Evolutionary conservation across 192 early-diverging fungal species (phyloP), one percentile per base, ranked within the genome.

Genomic region (Coemansia sp.): DNA sequence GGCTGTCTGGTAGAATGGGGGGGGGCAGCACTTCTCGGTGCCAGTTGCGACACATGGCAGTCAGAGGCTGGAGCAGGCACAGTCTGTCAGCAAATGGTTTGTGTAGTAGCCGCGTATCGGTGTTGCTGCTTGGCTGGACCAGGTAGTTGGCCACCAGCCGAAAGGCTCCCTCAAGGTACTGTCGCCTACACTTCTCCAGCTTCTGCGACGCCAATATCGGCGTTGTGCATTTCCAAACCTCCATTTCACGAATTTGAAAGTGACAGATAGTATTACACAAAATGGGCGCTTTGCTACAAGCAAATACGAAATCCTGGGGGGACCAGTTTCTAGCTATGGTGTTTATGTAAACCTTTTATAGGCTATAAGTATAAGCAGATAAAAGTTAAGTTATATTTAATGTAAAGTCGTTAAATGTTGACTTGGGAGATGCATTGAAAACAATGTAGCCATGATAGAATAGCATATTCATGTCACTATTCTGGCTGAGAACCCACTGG

Each of bases 41-140:
- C 77, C 77, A 79, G 27, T 40, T 60, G 24, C 39, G 64, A 19
- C 71, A 79, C 4, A 79, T 64, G 6, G 67, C 71, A 1, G 77
- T 37, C 59, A 79, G 56, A 12, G 77, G 77, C 35, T 79, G 77
- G n/a, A 74, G 29, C 43, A 47, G 29, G 17, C 38, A 41, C 20
- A 79, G 60, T 5, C 38, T 25, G 38, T 62, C 59, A 17, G 59
- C 43, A 29, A 59, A 40, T 27, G 65, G 62, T 12, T 62, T 54
- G 38, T 47, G 42, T 20, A 22, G 15, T 19, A 25, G 11, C 22
- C 27, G 42, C 32, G 47, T 39, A 24, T 64, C 47, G 6, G 17
- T 17, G 6, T 43, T 40, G n/a, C 11, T 24, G 47, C 59, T 56
- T 8, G 46, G 35, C 12, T 60, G 11, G 6, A 67, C 29, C 3